Conservation (phyloP, 2,329 filamentous ascomycete genomes). For the Aspergillus viridinutans region DNA sequence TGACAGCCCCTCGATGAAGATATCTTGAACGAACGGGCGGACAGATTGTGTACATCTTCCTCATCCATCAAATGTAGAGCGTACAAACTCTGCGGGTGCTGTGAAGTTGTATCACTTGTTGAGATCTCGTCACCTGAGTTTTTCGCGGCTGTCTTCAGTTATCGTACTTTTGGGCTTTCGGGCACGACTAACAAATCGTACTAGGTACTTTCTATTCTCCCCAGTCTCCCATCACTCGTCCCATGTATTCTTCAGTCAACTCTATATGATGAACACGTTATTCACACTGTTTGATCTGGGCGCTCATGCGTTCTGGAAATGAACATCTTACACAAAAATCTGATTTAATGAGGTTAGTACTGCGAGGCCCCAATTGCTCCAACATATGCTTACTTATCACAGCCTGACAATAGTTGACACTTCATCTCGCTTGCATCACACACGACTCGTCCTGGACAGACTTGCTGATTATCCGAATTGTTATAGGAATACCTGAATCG, state of each 20-base stretch:
- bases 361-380: background rate
- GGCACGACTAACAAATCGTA: slow-evolving; percentile 17
- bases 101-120: slow-evolving; percentile 57
- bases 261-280: slow-evolving; percentile 61
- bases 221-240: slow-evolving; percentile 11
- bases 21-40: slow-evolving; percentile 65
- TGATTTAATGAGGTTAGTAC: slow-evolving; percentile 64
- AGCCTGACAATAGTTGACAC: slow-evolving; percentile 42
- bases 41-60: slow-evolving; percentile 55
- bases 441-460: slow-evolving; percentile 18
- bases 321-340: slow-evolving; percentile 63
- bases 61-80: slow-evolving; percentile 53
- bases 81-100: slow-evolving; percentile 63
- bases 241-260: slow-evolving; percentile 27
- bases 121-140: slow-evolving; percentile 64
- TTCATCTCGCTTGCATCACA: slow-evolving; percentile 19
- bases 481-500: slow-evolving; percentile 12
- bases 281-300: slow-evolving; percentile 67
- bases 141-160: slow-evolving; percentile 25
- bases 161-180: slow-evolving; percentile 13
- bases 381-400: slow-evolving; percentile 29
- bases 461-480: slow-evolving; percentile 25
- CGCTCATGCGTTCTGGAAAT: slow-evolving; percentile 50
- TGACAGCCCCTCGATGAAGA: slow-evolving; percentile 50
- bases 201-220: slow-evolving; percentile 23